These are phyloP conservation scores for Boletales sp. DNA, from an alignment of 768 basidiomycete species.

Conservation along the genomic window DNA sequence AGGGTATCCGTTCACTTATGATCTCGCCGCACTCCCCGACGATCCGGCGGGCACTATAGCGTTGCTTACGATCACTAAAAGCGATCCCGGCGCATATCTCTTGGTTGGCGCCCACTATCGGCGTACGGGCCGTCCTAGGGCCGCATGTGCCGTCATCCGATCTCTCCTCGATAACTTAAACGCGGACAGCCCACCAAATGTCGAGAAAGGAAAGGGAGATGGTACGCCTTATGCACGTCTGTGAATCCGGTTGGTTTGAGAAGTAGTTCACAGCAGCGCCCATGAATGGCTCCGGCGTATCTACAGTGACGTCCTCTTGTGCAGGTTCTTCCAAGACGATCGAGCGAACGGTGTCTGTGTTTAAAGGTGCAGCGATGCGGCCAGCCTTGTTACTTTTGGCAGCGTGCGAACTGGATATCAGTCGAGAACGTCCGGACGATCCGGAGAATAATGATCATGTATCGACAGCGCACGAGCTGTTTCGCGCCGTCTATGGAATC, in stretches of 20 bases:
- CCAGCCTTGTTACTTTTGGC: conserved; percentile 29
- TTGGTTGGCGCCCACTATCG: conserved; percentile 31
- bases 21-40: conserved; percentile 27
- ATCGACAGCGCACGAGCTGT: conserved; percentile 25
- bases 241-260: conserved; percentile 10
- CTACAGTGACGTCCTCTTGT: conserved; percentile 6
- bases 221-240: conserved; percentile 21
- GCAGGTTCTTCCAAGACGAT: conserved; percentile 7
- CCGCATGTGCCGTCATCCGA: conserved; percentile 26
- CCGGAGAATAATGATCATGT: conserved; percentile 19
- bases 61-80: conserved; percentile 24
- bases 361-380: conserved; percentile 17
- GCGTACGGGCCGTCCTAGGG: conserved; percentile 30
- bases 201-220: conserved; percentile 21
- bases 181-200: background rate
- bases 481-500: conserved; percentile 28
- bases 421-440: conserved; percentile 21
- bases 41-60: conserved; percentile 27
- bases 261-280: conserved; percentile 11
- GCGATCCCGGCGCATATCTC: conserved; percentile 31
- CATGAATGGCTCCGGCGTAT: conserved; percentile 6
- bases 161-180: conserved; percentile 18
- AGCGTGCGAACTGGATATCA: conserved; percentile 32
- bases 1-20: conserved; percentile 27
- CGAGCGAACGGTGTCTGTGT: conserved; percentile 8